phyloP scores from a whole-genome alignment of 768 basidiomycete genomes.

The Termitomyces sp. region DNA sequence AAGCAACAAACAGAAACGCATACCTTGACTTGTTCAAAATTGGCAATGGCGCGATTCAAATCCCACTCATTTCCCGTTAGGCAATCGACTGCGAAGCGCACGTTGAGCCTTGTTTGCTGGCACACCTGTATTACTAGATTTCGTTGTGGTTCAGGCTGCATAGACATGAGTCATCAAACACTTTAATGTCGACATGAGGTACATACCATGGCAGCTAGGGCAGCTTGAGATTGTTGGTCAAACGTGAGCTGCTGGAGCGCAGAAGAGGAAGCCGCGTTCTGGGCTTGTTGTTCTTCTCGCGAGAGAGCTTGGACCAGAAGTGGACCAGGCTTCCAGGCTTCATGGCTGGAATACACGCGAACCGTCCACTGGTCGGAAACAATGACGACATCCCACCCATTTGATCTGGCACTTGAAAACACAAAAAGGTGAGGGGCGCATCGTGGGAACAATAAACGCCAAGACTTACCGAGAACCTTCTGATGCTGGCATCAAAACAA shows the following conservation, averaged over 20 bases:
- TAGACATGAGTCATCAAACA: neutral
- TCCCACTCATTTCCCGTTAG: conserved; percentile 84
- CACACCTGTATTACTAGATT: conserved; percentile 65
- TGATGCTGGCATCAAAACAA: conserved; percentile 77
- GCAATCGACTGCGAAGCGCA: conserved; percentile 79
- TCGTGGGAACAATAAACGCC: neutral
- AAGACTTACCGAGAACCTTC: conserved; percentile 76
- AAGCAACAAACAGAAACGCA: conserved; percentile 19
- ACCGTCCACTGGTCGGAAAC: conserved; percentile 85
- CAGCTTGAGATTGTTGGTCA: conserved; percentile 49
- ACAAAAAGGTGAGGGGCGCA: conserved; percentile 1
- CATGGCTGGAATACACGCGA: conserved; percentile 77
- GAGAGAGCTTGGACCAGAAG: conserved; percentile 61
- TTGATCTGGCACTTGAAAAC: conserved; percentile 62
- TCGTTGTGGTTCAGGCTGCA: conserved; percentile 67
- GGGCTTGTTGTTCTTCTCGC: conserved; percentile 18
- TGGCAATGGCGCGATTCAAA: conserved; percentile 67
- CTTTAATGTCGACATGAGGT: neutral
- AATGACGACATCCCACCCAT: conserved; percentile 88
- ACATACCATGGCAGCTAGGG: conserved; percentile 55
- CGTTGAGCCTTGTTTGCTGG: conserved; percentile 72
- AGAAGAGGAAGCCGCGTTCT: conserved; percentile 21
- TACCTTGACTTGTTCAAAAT: conserved; percentile 88
- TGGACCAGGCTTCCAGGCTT: conserved; percentile 74
- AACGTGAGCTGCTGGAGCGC: conserved; percentile 25